Conservation (phyloP, 2,329 filamentous ascomycete genomes). For the Parasarocladium wereldwijsianum region DNA sequence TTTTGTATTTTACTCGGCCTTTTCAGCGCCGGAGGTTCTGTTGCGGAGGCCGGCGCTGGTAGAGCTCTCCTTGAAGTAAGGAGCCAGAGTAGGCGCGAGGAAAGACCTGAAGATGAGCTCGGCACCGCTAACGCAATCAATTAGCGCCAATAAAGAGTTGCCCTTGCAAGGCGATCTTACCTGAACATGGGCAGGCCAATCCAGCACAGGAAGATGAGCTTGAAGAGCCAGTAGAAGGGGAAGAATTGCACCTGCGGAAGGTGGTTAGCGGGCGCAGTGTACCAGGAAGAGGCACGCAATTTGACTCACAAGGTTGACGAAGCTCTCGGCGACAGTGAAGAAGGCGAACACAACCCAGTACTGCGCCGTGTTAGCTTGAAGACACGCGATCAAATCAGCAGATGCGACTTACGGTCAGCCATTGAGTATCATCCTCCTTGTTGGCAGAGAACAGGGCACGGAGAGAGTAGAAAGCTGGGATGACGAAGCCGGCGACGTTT, state of each 20-base stretch:
- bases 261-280: too few relatives aligned
- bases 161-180: slow-evolving; percentile 41
- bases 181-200: slow-evolving; percentile 87
- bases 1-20: slow-evolving; percentile 48
- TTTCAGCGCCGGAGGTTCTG: slow-evolving; percentile 68
- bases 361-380: slow-evolving; percentile 29
- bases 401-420: slow-evolving; percentile 46
- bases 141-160: neutral
- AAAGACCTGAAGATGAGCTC: slow-evolving; percentile 95
- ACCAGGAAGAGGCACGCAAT: too few relatives aligned
- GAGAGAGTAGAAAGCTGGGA: slow-evolving; percentile 76
- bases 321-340: slow-evolving; percentile 71
- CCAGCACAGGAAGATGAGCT: slow-evolving; percentile 96
- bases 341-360: slow-evolving; percentile 83
- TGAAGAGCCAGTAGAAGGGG: slow-evolving; percentile 99
- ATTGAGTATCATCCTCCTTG: slow-evolving; percentile 72
- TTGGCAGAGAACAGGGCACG: slow-evolving; percentile 56
- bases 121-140: slow-evolving; percentile 52
- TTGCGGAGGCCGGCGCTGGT: slow-evolving; percentile 79
- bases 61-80: slow-evolving; percentile 69
- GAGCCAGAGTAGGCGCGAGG: slow-evolving; percentile 78
- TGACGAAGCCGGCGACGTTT: slow-evolving; percentile 71
- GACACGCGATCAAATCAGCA: neutral
- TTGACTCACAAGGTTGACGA: slow-evolving; percentile 71
- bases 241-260: too few relatives aligned